Evolutionary conservation across 108 stramenopile genomes (phyloP), one percentile per base, ranked within the genome.

Genomic region (Aurantiochytrium sp.): DNA sequence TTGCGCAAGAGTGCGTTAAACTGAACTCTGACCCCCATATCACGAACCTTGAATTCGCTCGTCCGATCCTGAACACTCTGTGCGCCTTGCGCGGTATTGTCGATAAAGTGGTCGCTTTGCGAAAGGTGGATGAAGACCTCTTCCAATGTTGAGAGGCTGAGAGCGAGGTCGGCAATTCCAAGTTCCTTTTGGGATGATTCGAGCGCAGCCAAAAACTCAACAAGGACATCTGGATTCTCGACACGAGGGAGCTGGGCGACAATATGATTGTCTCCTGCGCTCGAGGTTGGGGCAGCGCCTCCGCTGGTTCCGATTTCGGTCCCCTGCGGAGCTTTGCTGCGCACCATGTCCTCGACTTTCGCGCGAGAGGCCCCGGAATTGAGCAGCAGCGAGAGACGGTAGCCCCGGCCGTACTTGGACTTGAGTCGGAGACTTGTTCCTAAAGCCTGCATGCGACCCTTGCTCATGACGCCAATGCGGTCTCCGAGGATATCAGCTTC

Each of bases 381-480:
- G 87, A 94, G 42, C 88, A 55, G 43, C 44, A 90, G 88, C 93
- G 92, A 21, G 57, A 90, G 5, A 44, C 51, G 88, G 58, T 87
- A 90, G 4, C 89, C 89, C 16, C 71, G 16, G 5, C 88, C 88
- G 44, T n/a, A 88, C 21, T 87, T 53, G 57, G 28, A 47, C 89
- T 90, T 90, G 12, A 99, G 92, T 88, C 98, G 98, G 44, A 98
- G 91, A 58, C 97, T 90, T 58, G 94, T 94, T 28, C 99, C 99
- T 6, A 91, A 60, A 76, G 97, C 97, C 71, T 96, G 90, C 3
- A 99, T 94, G 10, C 90, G 94, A 2, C 99, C 99, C 87, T 97
- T 95, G 0, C 96, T 91, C 97, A 99, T 97, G 89, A 99, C 98
- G 44, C 97, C 97, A 28, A 98, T 97, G 58, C 97, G 89, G 91